A percentile compares a stretch with the other conserved stretches of the same genome.
Conservation (phyloP, 805 yeast genomes). For the Peterozyma toletana region DNA sequence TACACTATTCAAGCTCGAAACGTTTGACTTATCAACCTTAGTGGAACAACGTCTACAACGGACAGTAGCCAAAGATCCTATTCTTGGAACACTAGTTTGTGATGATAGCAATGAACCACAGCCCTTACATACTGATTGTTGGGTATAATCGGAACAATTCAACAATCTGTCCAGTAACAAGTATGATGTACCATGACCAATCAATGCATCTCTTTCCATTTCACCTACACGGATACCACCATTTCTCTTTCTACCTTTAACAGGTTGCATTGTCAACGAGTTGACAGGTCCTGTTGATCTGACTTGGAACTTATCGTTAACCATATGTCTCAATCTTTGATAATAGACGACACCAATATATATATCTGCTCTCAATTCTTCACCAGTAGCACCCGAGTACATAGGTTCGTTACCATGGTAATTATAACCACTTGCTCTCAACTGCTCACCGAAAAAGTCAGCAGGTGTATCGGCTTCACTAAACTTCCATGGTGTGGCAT, state of each 20-base stretch:
- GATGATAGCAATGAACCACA: slow-evolving; percentile 93
- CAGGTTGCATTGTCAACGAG: slow-evolving; percentile 97
- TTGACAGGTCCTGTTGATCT: slow-evolving; percentile 98
- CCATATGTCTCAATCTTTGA: slow-evolving; percentile 99
- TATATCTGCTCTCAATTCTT: slow-evolving; percentile 91
- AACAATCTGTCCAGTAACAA: slow-evolving; percentile 88
- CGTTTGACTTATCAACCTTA: slow-evolving; percentile 48
- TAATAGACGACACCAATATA: slow-evolving; percentile 96
- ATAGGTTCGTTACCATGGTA: slow-evolving; percentile 98
- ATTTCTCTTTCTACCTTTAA: slow-evolving; percentile 95
- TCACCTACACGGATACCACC: slow-evolving; percentile 99
- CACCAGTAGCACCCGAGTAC: slow-evolving; percentile 98
- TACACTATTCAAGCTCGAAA: slow-evolving; percentile 27
- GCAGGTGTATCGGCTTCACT: slow-evolving; percentile 93
- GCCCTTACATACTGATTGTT: slow-evolving; percentile 79
- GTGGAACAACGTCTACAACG: slow-evolving; percentile 91
- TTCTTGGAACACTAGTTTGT: slow-evolving; percentile 84
- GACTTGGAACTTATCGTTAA: slow-evolving; percentile 98
- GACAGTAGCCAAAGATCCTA: slow-evolving; percentile 70
- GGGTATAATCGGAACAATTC: slow-evolving; percentile 94
- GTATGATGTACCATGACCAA: slow-evolving; percentile 97
- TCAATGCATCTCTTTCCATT: slow-evolving; percentile 98
- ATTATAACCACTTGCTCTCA: slow-evolving; percentile 82
- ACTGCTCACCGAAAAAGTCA: slow-evolving; percentile 94
- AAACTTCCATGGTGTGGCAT: slow-evolving; percentile 94